A percentile compares a stretch with the other conserved stretches of the same genome.
Evolutionary conservation across 176 grass and related monocot genomes (phyloP).

Genomic region (Rhynchospora tenuis): DNA sequence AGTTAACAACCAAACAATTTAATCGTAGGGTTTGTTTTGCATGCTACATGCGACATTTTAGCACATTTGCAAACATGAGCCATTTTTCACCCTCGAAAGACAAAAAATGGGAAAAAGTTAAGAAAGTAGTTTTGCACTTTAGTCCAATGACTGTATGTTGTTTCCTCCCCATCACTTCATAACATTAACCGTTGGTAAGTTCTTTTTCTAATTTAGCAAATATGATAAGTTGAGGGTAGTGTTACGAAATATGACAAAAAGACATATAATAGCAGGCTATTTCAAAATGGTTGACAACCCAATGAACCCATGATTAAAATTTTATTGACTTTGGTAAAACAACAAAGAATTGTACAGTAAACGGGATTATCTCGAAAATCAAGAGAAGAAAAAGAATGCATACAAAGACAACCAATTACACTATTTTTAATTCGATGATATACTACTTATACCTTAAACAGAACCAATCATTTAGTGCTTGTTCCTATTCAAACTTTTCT

Average conservation of each 20-base stretch:
- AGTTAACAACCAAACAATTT: slow-evolving; percentile 2
- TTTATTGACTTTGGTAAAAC: neutral
- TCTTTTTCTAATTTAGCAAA: no score
- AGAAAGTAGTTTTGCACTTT: neutral
- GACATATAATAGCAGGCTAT: neutral
- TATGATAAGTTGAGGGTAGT: neutral
- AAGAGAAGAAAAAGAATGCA: neutral
- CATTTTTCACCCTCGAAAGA: neutral
- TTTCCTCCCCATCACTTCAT: no score
- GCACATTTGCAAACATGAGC: neutral
- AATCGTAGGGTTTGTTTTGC: neutral
- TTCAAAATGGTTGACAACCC: neutral
- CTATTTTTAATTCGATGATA: slow-evolving; percentile 11
- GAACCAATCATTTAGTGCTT: slow-evolving; percentile 21
- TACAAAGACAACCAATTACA: neutral
- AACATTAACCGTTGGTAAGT: no score
- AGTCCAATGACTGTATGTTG: neutral
- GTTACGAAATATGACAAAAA: neutral
- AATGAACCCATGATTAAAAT: neutral
- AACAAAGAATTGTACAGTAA: neutral
- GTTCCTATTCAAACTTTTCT: slow-evolving; percentile 14
- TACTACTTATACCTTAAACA: slow-evolving; percentile 14
- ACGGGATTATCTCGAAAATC: slow-evolving; percentile 10
- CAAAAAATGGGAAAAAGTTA: neutral
- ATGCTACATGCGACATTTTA: neutral